Evolutionary conservation across 108 stramenopile species (phyloP), one percentile per base, ranked within the genome.

Genomic region (Nitzschia palea): DNA sequence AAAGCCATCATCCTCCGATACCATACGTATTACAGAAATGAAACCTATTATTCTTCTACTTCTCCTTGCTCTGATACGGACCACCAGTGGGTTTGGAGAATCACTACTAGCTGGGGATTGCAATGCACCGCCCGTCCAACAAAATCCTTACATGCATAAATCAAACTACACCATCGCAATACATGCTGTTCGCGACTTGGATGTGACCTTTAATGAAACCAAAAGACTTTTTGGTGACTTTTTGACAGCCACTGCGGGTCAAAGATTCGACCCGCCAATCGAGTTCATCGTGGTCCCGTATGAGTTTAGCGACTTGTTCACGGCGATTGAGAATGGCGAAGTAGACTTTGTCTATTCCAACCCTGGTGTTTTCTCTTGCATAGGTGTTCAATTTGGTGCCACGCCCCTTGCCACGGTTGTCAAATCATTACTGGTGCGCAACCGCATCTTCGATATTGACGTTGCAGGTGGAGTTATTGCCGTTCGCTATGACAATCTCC

Each of bases 151-250:
- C 15, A 1, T 61, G 10, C 40, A 61, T 42, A 61, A 61, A 44
- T 2, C 3, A 9, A 25, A 25, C 1, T 61, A 61, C 43, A 61
- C 22, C 23, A 61, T 61, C 23, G 60, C 25, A 15, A 17, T 61
- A 26, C 30, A 71, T 54, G 70, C 63, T 14, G 57, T 77, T 26
- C 67, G 64, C 15, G 70, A 63, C n/a, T 34, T 57, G 4, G 70
- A 55, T 6, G 40, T 9, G 4, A 54, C 70, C 2, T 66, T 50
- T 44, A n/a, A n/a, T n/a, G n/a, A n/a, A n/a, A n/a, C n/a, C n/a
- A n/a, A n/a, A n/a, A 18, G 43, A 14, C 70, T 70, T 8, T 51
- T 65, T 4, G 28, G 8, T 22, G 63, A 65, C 45, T 65, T 51
- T 48, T 25, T 65, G 20, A 65, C 63, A 4, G 48, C 48, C 1